These are phyloP conservation scores for Microbotryum saponariae DNA, from an alignment of 1,284 basidiomycete genomes.

Conservation along the genomic window DNA sequence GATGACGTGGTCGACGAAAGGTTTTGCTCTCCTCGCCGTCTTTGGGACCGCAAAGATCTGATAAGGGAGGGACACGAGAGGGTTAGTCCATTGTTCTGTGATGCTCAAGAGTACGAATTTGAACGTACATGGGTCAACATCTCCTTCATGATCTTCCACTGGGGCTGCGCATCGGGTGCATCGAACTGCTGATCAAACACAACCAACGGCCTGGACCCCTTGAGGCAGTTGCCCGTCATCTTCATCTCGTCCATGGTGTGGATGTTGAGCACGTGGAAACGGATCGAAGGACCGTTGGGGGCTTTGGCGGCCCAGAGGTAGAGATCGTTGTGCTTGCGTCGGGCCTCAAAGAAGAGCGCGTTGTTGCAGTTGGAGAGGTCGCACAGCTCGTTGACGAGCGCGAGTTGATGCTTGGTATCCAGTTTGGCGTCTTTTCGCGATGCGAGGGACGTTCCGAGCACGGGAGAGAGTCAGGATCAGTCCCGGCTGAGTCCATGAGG, in stretches of 20 bases:
- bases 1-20: constrained; percentile 95
- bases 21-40: constrained; percentile 81
- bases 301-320: constrained; percentile 96
- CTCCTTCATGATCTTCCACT: constrained; percentile 86
- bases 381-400: constrained; percentile 90
- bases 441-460: not conserved
- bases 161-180: constrained; percentile 54
- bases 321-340: constrained; percentile 80
- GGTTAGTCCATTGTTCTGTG: not conserved
- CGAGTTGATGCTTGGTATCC: constrained; percentile 90
- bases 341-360: constrained; percentile 92
- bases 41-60: constrained; percentile 94
- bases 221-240: constrained; percentile 98
- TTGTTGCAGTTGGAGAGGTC: constrained; percentile 99
- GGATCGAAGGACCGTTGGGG: constrained; percentile 94
- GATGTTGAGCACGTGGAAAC: constrained; percentile 95
- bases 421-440: constrained; percentile 72
- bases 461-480: not conserved
- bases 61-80: not conserved
- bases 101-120: not conserved
- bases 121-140: constrained; percentile 17
- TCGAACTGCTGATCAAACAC: constrained; percentile 92
- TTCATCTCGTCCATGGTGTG: constrained; percentile 99
- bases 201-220: constrained; percentile 84
- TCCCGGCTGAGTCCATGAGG: not conserved